A percentile compares a stretch with the other conserved stretches of the same genome.
Conservation (phyloP, 257 asterid genomes). For the Fraxinus anomala region DNA sequence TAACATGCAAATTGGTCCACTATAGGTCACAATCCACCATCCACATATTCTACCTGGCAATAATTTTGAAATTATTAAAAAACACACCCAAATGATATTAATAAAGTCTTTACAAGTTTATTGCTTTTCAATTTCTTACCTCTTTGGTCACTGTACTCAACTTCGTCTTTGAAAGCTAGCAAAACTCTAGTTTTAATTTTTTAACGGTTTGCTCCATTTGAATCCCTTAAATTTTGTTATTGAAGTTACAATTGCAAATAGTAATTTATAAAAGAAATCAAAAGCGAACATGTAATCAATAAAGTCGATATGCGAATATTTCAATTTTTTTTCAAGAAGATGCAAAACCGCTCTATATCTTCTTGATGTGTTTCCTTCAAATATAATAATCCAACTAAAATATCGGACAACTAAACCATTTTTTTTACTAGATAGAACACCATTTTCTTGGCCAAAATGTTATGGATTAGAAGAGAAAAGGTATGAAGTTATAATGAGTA, state of each 20-base stretch:
- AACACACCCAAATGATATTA: no score
- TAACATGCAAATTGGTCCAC: conserved; percentile 10
- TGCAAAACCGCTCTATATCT: not conserved
- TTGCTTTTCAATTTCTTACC: no score
- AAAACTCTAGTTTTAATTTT: no score
- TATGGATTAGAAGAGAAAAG: no score
- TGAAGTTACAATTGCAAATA: not conserved
- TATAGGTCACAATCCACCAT: not conserved
- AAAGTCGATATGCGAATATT: not conserved
- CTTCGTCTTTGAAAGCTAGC: not conserved
- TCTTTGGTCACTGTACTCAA: no score
- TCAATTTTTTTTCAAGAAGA: no score
- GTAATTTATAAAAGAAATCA: not conserved
- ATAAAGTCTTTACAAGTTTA: no score
- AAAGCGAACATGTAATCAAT: not conserved
- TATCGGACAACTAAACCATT: not conserved
- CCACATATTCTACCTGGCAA: not conserved
- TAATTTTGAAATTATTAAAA: not conserved
- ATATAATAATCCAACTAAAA: not conserved
- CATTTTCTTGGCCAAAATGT: no score
- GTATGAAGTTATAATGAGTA: not conserved
- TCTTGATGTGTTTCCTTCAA: not conserved
- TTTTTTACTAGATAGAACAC: no score
- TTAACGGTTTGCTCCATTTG: not conserved
- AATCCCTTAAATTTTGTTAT: not conserved